These are phyloP conservation scores for Sesbania bispinosa DNA, from an alignment of 306 rosid genomes.

Conservation along the genomic window DNA sequence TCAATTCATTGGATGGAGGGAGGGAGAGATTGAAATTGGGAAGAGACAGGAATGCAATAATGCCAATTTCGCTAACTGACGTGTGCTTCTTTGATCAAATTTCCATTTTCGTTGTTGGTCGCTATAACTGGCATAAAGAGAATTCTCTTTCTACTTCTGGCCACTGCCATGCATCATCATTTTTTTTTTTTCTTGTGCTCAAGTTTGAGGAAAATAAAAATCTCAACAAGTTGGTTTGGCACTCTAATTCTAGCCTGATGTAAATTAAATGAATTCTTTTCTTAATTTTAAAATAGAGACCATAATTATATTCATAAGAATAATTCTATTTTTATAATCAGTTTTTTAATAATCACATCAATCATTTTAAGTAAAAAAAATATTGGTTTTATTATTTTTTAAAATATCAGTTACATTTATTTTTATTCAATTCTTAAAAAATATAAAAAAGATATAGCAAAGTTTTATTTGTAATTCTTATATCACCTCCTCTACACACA, in stretches of 20 bases:
- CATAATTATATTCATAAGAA: no score
- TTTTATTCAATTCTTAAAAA: not conserved
- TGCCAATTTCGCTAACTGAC: not conserved
- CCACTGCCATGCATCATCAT: not conserved
- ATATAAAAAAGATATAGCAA: no score
- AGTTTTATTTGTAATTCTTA: not conserved
- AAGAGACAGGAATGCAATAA: slow-evolving; percentile 2
- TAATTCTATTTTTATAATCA: no score
- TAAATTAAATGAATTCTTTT: no score
- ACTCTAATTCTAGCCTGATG: no score
- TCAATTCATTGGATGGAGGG: not conserved
- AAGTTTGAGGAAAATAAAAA: not conserved
- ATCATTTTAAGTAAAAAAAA: not conserved
- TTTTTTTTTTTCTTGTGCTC: not conserved
- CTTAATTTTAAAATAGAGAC: no score
- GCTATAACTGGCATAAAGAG: not conserved
- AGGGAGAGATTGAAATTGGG: not conserved
- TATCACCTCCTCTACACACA: not conserved
- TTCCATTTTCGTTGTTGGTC: slow-evolving; percentile 6
- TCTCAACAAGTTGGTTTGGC: not conserved
- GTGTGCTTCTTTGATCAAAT: not conserved
- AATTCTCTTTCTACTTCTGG: not conserved
- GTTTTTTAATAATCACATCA: not conserved
- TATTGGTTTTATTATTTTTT: not conserved
- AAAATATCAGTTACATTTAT: not conserved